Evolutionary conservation across 768 basidiomycete species (phyloP).

Genomic region (Lenzites betulinus): DNA sequence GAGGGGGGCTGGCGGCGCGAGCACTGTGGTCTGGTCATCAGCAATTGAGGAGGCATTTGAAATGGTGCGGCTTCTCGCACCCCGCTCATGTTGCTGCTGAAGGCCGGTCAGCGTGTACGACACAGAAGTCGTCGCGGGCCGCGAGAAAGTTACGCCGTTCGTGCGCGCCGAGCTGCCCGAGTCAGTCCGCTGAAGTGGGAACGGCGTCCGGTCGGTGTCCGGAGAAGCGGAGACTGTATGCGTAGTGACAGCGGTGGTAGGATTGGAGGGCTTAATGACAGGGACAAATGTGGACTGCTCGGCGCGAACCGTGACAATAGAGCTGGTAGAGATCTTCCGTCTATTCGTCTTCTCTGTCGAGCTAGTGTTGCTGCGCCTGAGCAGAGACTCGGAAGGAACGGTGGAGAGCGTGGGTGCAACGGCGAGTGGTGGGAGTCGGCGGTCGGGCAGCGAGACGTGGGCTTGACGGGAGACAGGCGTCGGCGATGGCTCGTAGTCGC

Average conservation of each 20-base stretch:
- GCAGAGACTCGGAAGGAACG: conserved; percentile 57
- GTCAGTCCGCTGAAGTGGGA: conserved; percentile 43
- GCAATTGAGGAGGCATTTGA: conserved; percentile 34
- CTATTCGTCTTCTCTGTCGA: conserved; percentile 33
- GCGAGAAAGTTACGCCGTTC: conserved; percentile 62
- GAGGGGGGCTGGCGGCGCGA: conserved; percentile 39
- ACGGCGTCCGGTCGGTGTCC: conserved; percentile 28
- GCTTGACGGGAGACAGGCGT: conserved; percentile 43
- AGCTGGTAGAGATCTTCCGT: conserved; percentile 47
- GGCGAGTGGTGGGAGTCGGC: conserved; percentile 49
- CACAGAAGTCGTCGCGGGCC: conserved; percentile 56
- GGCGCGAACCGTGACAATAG: conserved; percentile 49
- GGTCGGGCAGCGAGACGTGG: conserved; percentile 37
- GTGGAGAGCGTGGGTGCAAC: conserved; percentile 62
- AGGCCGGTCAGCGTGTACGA: conserved; percentile 52
- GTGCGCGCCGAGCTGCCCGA: conserved; percentile 47
- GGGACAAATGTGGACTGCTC: conserved; percentile 44
- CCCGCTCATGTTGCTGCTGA: conserved; percentile 51
- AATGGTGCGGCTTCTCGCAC: conserved; percentile 39
- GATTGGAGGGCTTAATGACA: conserved; percentile 52
- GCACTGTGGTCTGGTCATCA: conserved; percentile 29
- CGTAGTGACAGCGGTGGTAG: conserved; percentile 67
- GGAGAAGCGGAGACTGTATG: conserved; percentile 57
- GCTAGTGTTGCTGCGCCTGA: conserved; percentile 14
- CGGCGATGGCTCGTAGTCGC: conserved; percentile 48